phyloP scores from a whole-genome alignment of 1,139 yeast species.

The Kurtzmaniella quercitrusa region DNA sequence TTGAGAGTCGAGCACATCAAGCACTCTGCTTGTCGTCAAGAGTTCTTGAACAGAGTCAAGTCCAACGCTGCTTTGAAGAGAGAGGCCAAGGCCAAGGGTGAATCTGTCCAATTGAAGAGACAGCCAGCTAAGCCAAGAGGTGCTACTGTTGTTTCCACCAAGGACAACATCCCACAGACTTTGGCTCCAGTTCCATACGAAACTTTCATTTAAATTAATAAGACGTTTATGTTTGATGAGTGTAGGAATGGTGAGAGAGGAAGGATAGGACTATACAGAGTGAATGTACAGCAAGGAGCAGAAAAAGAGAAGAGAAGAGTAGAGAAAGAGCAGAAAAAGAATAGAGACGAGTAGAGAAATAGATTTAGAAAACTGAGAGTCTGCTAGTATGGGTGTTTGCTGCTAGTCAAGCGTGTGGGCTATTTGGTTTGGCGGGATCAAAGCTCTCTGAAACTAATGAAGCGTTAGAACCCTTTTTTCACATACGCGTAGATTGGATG shows the following conservation, averaged over 20 bases:
- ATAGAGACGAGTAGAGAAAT: too few species aligned
- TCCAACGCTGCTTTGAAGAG: slow-evolving; percentile 88
- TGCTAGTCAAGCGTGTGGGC: too few species aligned
- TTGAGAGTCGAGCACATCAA: slow-evolving; percentile 97
- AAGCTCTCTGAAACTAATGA: too few species aligned
- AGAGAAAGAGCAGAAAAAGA: too few species aligned
- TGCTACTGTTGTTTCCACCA: slow-evolving; percentile 74
- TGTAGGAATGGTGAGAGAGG: background rate
- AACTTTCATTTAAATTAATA: slow-evolving; percentile 77
- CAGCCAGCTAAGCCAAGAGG: slow-evolving; percentile 98
- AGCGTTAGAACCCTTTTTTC: too few species aligned
- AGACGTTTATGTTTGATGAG: background rate
- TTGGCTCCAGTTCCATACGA: slow-evolving; percentile 99
- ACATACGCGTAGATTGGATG: too few species aligned
- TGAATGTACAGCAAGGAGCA: too few species aligned
- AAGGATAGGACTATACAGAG: too few species aligned
- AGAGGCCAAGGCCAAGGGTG: slow-evolving; percentile 96
- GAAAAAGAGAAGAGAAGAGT: background rate
- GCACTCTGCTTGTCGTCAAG: slow-evolving; percentile 99
- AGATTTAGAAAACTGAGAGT: too few species aligned
- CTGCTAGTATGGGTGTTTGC: too few species aligned
- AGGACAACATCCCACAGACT: slow-evolving; percentile 87
- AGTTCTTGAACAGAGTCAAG: slow-evolving; percentile 97
- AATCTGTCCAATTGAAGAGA: slow-evolving; percentile 90
- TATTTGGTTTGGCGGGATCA: too few species aligned